A percentile compares a stretch with the other conserved stretches of the same genome.
Conservation (phyloP, 495 filamentous ascomycete species). For the Penicillium samsonianum region DNA sequence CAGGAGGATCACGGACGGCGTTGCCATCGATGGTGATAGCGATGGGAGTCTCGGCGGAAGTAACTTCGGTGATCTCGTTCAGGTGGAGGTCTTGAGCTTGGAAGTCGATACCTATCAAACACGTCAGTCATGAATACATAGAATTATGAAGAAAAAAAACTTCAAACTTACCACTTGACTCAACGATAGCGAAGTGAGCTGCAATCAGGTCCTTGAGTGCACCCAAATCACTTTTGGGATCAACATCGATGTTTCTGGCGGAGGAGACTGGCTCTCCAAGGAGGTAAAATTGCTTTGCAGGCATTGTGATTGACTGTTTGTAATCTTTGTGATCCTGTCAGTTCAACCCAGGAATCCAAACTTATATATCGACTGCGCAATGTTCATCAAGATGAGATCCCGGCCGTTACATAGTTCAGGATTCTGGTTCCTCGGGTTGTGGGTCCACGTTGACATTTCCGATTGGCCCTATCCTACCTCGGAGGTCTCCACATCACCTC, state of each 20-base stretch:
- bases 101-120: conserved; percentile 39
- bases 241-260: conserved; percentile 28
- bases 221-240: conserved; percentile 23
- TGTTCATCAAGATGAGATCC: neutral
- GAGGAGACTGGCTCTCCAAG: conserved; percentile 36
- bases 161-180: conserved; percentile 19
- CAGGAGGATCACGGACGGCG: conserved; percentile 41
- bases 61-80: conserved; percentile 28
- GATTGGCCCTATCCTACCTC: conserved; percentile 2
- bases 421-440: conserved; percentile 7
- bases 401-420: conserved; percentile 10
- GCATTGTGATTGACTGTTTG: conserved; percentile 20
- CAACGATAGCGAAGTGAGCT: conserved; percentile 35
- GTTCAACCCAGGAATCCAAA: neutral
- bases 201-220: conserved; percentile 35
- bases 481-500: neutral
- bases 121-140: neutral
- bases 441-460: neutral
- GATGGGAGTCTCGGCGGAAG: conserved; percentile 30
- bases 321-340: neutral
- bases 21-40: conserved; percentile 41
- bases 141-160: neutral
- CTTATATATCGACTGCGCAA: conserved; percentile 8
- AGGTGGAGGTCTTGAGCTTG: conserved; percentile 29
- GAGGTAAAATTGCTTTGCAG: conserved; percentile 38